phyloP scores from a whole-genome alignment of 306 rosid species.

The Senna tora region DNA sequence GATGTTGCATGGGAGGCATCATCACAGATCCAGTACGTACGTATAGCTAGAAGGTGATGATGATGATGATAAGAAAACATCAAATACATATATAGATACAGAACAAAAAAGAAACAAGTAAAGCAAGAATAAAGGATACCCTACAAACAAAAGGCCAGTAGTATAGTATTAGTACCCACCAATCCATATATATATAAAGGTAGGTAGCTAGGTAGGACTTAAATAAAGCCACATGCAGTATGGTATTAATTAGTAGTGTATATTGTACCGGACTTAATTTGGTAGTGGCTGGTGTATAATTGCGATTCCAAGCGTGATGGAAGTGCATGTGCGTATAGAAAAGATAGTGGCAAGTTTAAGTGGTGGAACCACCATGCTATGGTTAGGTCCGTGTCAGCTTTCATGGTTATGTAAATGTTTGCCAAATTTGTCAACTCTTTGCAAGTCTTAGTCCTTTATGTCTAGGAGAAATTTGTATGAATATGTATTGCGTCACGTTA shows the following conservation, averaged over 20 bases:
- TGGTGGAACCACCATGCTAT: constrained; percentile 16
- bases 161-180: too few species aligned
- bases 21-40: neutral
- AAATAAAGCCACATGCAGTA: neutral
- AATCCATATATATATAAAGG: neutral
- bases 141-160: neutral
- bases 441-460: neutral
- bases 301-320: constrained; percentile 11
- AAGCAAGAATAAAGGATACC: neutral
- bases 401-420: constrained; percentile 31
- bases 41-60: too few species aligned
- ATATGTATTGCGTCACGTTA: too few species aligned
- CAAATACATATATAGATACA: constrained; percentile 21
- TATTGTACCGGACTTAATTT: neutral
- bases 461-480: too few species aligned
- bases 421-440: constrained; percentile 3
- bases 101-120: constrained; percentile 2
- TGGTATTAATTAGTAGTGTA: neutral
- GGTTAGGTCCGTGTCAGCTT: constrained; percentile 19
- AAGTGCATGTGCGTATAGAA: neutral
- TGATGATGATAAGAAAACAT: neutral
- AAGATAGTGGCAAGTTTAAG: neutral
- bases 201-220: neutral
- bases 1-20: constrained; percentile 23
- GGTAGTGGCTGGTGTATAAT: neutral